Evolutionary conservation across 495 filamentous ascomycete genomes (phyloP).

Genomic region (Podospora sp.): DNA sequence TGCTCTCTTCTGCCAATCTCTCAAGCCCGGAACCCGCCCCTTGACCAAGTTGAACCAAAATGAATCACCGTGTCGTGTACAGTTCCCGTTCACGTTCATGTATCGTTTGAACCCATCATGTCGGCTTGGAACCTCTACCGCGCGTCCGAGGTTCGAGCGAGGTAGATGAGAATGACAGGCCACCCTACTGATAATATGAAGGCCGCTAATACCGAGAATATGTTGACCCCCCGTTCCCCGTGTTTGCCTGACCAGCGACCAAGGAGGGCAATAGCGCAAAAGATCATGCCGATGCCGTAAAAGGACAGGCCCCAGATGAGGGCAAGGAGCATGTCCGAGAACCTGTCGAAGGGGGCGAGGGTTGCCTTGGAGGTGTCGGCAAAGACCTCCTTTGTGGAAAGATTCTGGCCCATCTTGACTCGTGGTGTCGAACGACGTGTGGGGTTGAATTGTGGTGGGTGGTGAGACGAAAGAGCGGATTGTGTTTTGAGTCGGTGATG

Average conservation of each 20-base stretch:
- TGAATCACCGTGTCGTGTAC: background rate
- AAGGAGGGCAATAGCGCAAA: slow-evolving; percentile 35
- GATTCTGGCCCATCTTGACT: slow-evolving; percentile 39
- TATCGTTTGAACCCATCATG: background rate
- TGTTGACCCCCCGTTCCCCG: slow-evolving; percentile 30
- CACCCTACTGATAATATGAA: slow-evolving; percentile 33
- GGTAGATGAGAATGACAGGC: slow-evolving; percentile 38
- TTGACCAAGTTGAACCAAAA: background rate
- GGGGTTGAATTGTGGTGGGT: background rate
- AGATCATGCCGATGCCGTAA: slow-evolving; percentile 44
- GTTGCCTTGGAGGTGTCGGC: slow-evolving; percentile 32
- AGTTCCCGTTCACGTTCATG: background rate
- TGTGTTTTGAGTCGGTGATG: background rate
- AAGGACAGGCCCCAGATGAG: slow-evolving; percentile 33
- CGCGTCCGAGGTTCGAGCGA: slow-evolving; percentile 12
- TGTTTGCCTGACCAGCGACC: slow-evolving; percentile 37
- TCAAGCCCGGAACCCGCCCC: background rate
- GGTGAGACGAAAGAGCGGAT: background rate
- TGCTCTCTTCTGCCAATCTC: background rate
- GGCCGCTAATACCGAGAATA: slow-evolving; percentile 34
- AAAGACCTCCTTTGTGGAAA: slow-evolving; percentile 31
- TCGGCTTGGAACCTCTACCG: background rate
- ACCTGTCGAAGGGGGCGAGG: slow-evolving; percentile 29
- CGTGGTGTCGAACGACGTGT: background rate
- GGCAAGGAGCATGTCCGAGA: slow-evolving; percentile 36